These are phyloP conservation scores for Saccharum officinarum DNA, from an alignment of 176 grass and related monocot genomes.

Conservation along the genomic window DNA sequence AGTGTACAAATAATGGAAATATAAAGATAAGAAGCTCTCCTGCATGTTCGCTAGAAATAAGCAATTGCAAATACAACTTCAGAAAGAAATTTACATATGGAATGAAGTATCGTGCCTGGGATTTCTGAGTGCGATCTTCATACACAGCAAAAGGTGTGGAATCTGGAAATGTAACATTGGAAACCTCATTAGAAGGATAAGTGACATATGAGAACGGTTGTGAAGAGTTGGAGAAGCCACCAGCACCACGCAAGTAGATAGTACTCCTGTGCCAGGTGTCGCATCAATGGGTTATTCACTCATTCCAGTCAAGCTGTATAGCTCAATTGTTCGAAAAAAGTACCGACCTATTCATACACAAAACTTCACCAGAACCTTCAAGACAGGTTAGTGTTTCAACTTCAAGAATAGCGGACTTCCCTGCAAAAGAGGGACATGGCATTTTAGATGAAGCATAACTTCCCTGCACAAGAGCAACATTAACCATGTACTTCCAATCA, in stretches of 20 bases:
- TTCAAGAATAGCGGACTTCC: constrained; percentile 85
- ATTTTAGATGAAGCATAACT: neutral
- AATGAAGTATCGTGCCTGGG: constrained; percentile 51
- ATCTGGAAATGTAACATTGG: constrained; percentile 58
- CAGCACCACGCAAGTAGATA: constrained; percentile 73
- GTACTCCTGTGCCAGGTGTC: constrained; percentile 50
- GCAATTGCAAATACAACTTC: neutral
- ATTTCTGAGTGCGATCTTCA: constrained; percentile 71
- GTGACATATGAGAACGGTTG: constrained; percentile 59
- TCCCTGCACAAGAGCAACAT: neutral
- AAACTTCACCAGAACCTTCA: constrained; percentile 63
- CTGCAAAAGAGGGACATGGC: constrained; percentile 34
- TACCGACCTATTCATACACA: constrained; percentile 88
- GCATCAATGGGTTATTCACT: neutral
- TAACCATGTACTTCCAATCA: neutral
- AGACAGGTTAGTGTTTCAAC: constrained; percentile 59
- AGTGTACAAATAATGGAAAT: constrained; percentile 12
- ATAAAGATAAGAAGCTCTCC: neutral
- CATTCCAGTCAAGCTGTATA: neutral
- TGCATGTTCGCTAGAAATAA: neutral
- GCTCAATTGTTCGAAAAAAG: neutral
- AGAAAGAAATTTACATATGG: constrained; percentile 9
- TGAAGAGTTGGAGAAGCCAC: constrained; percentile 80
- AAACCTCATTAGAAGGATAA: constrained; percentile 66
- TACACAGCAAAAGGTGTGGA: constrained; percentile 50